Conservation (phyloP, 1,284 basidiomycete genomes). For the Pyrrhoderma noxium region DNA sequence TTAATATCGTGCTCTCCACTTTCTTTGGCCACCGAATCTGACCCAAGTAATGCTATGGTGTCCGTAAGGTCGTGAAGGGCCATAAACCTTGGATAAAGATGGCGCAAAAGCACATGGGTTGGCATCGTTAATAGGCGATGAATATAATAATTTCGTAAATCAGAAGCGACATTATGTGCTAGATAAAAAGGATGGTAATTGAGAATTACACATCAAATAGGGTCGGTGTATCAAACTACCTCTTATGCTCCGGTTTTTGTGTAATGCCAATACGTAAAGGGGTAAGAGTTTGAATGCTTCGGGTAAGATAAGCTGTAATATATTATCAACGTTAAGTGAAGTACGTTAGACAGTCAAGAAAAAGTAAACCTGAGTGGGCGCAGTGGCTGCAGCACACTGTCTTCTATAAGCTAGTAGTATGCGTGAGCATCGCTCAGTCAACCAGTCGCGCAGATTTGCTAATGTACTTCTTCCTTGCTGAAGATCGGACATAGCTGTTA, state of each 20-base stretch:
- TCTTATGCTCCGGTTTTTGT: constrained; percentile 91
- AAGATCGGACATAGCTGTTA: constrained; percentile 63
- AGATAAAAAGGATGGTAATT: constrained; percentile 7
- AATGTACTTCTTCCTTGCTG: constrained; percentile 45
- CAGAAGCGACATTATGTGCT: constrained; percentile 85
- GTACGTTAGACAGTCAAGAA: constrained; percentile 7
- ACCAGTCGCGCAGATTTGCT: constrained; percentile 71
- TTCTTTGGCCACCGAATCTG: constrained; percentile 24
- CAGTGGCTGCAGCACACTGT: constrained; percentile 83
- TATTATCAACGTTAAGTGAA: background rate
- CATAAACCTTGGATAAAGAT: constrained; percentile 86
- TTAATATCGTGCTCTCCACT: constrained; percentile 31
- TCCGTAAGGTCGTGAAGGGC: constrained; percentile 84
- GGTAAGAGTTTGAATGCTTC: constrained; percentile 91
- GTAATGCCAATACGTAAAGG: constrained; percentile 76
- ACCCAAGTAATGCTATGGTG: constrained; percentile 57
- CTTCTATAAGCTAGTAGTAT: constrained; percentile 85
- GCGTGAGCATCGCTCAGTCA: constrained; percentile 82
- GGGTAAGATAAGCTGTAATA: constrained; percentile 72
- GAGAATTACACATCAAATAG: background rate
- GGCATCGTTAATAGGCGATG: constrained; percentile 70
- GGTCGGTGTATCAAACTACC: constrained; percentile 35
- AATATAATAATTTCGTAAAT: constrained; percentile 85
- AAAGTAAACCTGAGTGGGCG: constrained; percentile 68
- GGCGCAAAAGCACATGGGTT: constrained; percentile 64